Base-by-base conservation (phyloP, 225 moss, liverwort and hornwort genomes). In the Ulota crispa region DNA sequence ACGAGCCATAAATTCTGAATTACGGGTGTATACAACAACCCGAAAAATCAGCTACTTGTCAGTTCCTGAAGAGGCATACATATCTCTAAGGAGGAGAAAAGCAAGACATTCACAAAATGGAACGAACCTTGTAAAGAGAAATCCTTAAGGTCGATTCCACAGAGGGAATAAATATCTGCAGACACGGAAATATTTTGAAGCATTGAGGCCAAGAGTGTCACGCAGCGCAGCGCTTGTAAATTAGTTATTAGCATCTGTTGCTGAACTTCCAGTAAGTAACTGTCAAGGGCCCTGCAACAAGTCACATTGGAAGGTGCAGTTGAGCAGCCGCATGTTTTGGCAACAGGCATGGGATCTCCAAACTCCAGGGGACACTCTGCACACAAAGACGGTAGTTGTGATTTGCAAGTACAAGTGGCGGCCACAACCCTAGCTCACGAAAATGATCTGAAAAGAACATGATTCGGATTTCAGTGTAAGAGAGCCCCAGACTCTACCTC, bases 201-300 rank as follows among this genome's bases (percentile, higher is more conserved):
- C 41, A 82, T 82, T 28, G 80, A 82, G 68, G 90, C 89, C 70
- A 97, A 87, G 32, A 72, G 80, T 36, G 92, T 91, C 78, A 94
- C 94, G 81, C 97, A 97, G 61, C 88, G 93, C 43, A 93, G 93
- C 20, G 97, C 94, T 86, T 97, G 97, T 78, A 93, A 83, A 81
- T 97, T 97, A 26, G 97, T 97, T 70, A 97, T 93, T 56, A 97
- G 84, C 97, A 97, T 97, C 83, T 97, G 97, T 73, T 91, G 90
- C 86, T 97, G 97, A 72, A 97, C 79, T 42, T 82, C 81, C 85
- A 83, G 71, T 70, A 95, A 85, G 77, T 94, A 95, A 74, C 91
- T 85, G 79, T 91, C 82, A 36, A 97, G 88, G 28, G 89, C 84
- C 61, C 67, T 85, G 81, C 97, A 97, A 83, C 97, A 97, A 68